Evolutionary conservation across 106 monocot genomes (phyloP).

Genomic region (Dendrobium catenatum): DNA sequence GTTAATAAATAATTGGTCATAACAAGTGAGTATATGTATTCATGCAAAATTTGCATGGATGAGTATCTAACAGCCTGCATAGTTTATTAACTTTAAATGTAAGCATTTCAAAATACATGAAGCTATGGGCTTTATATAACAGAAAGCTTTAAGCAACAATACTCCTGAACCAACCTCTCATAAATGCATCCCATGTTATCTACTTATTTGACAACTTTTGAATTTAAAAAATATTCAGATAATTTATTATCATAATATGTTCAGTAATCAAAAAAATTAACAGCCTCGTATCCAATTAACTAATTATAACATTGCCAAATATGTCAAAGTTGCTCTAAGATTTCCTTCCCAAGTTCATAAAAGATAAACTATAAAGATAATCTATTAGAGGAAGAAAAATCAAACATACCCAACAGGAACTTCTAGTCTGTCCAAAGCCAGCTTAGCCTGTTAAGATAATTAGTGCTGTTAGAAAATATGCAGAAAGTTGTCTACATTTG

Average conservation of each 20-base stretch:
- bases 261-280: background rate
- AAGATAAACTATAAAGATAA: background rate
- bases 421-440: conserved; percentile 9
- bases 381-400: background rate
- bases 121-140: background rate
- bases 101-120: background rate
- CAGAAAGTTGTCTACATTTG: background rate
- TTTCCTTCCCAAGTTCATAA: background rate
- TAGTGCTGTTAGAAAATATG: background rate
- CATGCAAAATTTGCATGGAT: background rate
- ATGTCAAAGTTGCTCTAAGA: background rate
- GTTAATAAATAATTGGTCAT: background rate
- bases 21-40: background rate
- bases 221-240: background rate
- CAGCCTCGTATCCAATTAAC: background rate
- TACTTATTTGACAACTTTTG: background rate
- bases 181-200: background rate
- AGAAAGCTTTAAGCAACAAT: background rate
- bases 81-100: background rate
- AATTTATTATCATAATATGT: background rate
- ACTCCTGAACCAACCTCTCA: background rate
- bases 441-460: conserved; percentile 6
- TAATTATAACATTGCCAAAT: background rate
- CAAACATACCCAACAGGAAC: conserved; percentile 8
- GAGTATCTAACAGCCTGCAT: background rate